Base-by-base conservation (phyloP, 2,329 filamentous ascomycete genomes). In the Didymella lethalis region DNA sequence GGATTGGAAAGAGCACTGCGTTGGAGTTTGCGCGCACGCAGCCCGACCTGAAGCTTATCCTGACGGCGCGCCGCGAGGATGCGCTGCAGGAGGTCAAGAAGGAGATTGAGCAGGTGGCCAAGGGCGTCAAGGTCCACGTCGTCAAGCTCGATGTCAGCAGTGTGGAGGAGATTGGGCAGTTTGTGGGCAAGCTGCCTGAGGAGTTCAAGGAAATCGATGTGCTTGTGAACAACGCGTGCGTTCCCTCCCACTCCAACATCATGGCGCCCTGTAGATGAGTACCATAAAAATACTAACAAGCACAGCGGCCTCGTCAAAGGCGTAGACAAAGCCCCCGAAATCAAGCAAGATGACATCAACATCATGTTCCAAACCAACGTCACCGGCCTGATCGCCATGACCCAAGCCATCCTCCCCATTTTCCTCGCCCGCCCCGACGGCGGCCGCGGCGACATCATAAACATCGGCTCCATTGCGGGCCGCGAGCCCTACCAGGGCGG, bases 321-420 rank as follows among this genome's bases (percentile, higher is more conserved):
- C 64, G 86, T 97, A 12, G 94, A 91, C 48, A 88, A 90, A 74
- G 92, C 93, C 1, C 93, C 93, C 18, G 86, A 91, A 40, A 97
- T 99, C 74, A 84, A 83, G 16, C 84, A 91, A 70, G 88, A 89
- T 58, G 94, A 99, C 79, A 90, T 97, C 69, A 84, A 90, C 69
- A 73, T 88, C 76, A 97, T 98, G 93, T 92, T 97, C 75, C 81
- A 86, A 46, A 98, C 95, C 58, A 99, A 99, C 76, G 93, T 98
- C 51, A 95, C 90, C 2, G 95, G 95, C 28, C 84, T 99, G 32
- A 95, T 99, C 82, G 91, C 94, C 82, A 92, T 98, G 90, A 98
- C 95, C 0, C 95, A 99, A 82, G 91, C 91, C 45, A 83, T 97
- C 60, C 80, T 98, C 18, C 88, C 91, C 51, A 88, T 93, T 75